Base-by-base conservation (phyloP, 345 rosid species). In the Iberis pinnata region DNA sequence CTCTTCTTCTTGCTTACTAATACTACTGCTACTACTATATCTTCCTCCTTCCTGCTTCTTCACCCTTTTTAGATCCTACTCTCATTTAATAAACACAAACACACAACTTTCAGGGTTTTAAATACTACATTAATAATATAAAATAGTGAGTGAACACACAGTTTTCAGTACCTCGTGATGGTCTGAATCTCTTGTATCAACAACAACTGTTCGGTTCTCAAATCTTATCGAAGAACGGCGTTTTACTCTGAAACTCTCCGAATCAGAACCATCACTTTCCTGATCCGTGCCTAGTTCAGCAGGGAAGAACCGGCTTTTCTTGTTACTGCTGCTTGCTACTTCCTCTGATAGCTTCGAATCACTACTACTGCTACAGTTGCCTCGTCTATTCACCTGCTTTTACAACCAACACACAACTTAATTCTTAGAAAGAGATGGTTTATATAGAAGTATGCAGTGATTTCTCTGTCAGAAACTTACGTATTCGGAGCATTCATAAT, bases 231-330 rank as follows among this genome's bases (percentile, higher is more conserved):
- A 77, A 18, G 94, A 74, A n/a, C 92, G 87, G 1, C 99, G 92
- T 71, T 88, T 93, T 49, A 93, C 99, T 72, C 95, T 73, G 68
- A 93, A 88, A 65, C 78, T 63, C 73, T 78, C 95, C 0, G 78
- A 74, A 56, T 88, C 99, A 53, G 97, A 88, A 70, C 81, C 94
- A 48, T 93, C 99, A 70, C 82, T 73, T 40, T 72, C 73, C 37
- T 78, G 78, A 52, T 80, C 82, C 37, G 38, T 26, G 1, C 35
- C 13, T 42, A 60, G 61, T 56, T 73, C 79, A 56, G 60, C 37
- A 36, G 73, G 63, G 26, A 73, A 39, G 51, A 75, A 75, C 3
- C 67, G 58, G 18, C 53, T 42, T 38, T 58, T 70, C 51, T 58
- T 76, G 54, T 54, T 53, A 20, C 66, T 58, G 41, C 56, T 53